Conservation (phyloP, 2,329 filamentous ascomycete genomes). For the Chaetomiaceae sp. region DNA sequence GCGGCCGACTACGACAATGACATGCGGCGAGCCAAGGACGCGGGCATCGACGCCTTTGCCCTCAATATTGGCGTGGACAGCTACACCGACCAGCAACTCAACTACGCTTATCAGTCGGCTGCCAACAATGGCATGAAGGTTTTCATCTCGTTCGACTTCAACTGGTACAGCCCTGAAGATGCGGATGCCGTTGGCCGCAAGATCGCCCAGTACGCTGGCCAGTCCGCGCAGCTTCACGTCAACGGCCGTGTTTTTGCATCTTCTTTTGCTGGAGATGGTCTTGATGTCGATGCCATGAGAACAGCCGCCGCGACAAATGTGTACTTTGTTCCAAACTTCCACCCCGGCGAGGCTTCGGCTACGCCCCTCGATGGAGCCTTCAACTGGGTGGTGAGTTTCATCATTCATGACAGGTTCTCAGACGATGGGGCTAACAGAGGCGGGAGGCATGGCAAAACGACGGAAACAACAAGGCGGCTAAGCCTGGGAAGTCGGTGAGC, state of each 20-base stretch:
- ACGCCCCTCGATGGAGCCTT: neutral
- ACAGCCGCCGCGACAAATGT: neutral
- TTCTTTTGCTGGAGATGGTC: neutral
- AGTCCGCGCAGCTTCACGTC: neutral
- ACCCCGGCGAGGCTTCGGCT: neutral
- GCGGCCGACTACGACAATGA: neutral
- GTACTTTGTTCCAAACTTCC: neutral
- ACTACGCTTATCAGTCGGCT: neutral
- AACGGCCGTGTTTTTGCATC: neutral
- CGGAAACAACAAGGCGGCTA: slow-evolving; percentile 1
- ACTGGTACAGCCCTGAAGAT: neutral
- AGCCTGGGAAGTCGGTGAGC: neutral
- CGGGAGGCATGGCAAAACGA: neutral
- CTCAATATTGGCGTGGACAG: neutral
- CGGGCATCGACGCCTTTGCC: neutral
- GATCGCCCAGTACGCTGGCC: neutral
- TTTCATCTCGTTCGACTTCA: neutral
- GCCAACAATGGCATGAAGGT: neutral
- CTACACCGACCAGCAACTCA: neutral
- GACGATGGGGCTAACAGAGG: neutral
- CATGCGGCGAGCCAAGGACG: neutral
- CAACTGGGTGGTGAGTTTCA: neutral
- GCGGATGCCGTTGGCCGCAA: neutral
- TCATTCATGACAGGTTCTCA: too few relatives aligned
- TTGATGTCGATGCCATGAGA: neutral